Percentiles rank a stretch among this genome's conserved stretches.
Evolutionary conservation across 345 rosid genomes (phyloP).

Genomic region (Lagerstroemia speciosa): DNA sequence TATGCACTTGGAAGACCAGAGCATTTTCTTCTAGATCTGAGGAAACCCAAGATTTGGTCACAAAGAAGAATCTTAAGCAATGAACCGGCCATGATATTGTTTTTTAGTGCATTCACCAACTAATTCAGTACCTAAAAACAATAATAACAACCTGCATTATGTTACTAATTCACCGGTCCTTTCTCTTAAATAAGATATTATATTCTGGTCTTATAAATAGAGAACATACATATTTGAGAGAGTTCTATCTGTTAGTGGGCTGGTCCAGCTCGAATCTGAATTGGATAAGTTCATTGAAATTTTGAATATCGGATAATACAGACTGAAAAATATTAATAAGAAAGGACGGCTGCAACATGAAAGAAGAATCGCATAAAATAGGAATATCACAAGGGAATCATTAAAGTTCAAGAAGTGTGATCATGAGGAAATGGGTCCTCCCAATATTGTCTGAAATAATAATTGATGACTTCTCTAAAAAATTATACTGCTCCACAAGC

Average conservation of each 20-base stretch:
- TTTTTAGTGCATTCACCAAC: conserved; percentile 7
- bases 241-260: too few relatives aligned
- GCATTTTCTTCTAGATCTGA: not conserved
- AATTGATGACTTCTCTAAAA: not conserved
- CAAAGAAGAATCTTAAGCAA: conserved; percentile 5
- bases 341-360: not conserved
- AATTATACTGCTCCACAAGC: not conserved
- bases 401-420: not conserved
- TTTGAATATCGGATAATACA: not conserved
- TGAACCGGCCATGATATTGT: not conserved
- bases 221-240: not conserved
- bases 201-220: not conserved
- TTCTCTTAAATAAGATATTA: not conserved
- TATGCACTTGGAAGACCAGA: not conserved
- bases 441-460: not conserved
- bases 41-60: conserved; percentile 1
- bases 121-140: not conserved
- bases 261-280: not conserved
- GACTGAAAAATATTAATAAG: too few relatives aligned
- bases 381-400: conserved; percentile 1
- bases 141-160: too few relatives aligned
- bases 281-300: not conserved
- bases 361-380: not conserved
- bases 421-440: conserved; percentile 2
- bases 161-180: too few relatives aligned